phyloP scores from a whole-genome alignment of 345 rosid genomes.

The Mallotus nudiflorus region DNA sequence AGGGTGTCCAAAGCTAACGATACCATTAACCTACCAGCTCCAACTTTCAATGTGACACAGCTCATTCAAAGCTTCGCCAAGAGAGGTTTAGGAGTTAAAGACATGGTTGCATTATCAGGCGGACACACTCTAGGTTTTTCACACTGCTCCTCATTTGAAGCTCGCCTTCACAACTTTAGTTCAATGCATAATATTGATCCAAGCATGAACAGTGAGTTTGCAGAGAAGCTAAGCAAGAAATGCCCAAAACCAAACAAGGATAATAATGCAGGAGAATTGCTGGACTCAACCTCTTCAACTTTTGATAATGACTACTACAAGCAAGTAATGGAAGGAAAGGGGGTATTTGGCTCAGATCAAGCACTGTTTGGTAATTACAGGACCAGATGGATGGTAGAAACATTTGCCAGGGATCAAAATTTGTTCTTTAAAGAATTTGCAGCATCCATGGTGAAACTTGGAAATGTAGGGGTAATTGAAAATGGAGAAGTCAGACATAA shows the following conservation, averaged over 20 bases:
- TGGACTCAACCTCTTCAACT: slow-evolving; percentile 59
- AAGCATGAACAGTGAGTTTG: slow-evolving; percentile 49
- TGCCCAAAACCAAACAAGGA: slow-evolving; percentile 50
- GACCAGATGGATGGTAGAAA: slow-evolving; percentile 62
- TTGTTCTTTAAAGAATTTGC: slow-evolving; percentile 70
- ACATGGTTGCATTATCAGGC: slow-evolving; percentile 81
- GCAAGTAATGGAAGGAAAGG: slow-evolving; percentile 51
- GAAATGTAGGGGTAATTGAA: slow-evolving; percentile 62
- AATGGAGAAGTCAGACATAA: slow-evolving; percentile 65
- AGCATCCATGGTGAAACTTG: slow-evolving; percentile 68
- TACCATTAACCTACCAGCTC: slow-evolving; percentile 66
- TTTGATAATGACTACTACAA: slow-evolving; percentile 72
- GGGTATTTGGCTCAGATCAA: slow-evolving; percentile 73
- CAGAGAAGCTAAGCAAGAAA: slow-evolving; percentile 38
- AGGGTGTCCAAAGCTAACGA: slow-evolving; percentile 61
- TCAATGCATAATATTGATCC: slow-evolving; percentile 61
- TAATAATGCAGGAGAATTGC: slow-evolving; percentile 57
- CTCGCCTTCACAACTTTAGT: slow-evolving; percentile 62
- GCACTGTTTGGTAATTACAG: slow-evolving; percentile 46
- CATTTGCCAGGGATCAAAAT: slow-evolving; percentile 53
- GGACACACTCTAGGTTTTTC: slow-evolving; percentile 80
- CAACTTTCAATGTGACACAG: slow-evolving; percentile 62
- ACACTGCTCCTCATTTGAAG: slow-evolving; percentile 77
- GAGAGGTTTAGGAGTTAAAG: slow-evolving; percentile 67
- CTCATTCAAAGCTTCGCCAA: slow-evolving; percentile 67